Conservation (phyloP, 306 rosid species). For the Castanea crenata region DNA sequence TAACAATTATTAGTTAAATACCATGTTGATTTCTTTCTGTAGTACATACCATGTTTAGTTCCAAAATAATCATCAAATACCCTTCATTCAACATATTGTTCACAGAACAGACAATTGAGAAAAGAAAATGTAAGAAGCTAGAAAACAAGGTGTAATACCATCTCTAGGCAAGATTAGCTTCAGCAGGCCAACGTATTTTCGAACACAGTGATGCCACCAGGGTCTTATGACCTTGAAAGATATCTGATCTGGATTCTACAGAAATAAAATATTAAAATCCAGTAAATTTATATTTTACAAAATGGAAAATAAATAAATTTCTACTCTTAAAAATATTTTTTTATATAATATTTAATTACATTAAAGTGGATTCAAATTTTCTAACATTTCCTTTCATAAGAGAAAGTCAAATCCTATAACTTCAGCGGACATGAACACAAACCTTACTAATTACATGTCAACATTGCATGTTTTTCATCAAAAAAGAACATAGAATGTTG, state of each 20-base stretch:
- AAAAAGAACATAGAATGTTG: no score
- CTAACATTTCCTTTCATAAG: background rate
- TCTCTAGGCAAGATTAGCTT: conserved; percentile 84
- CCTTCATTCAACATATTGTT: background rate
- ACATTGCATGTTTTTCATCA: no score
- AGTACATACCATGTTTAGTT: background rate
- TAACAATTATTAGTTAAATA: background rate
- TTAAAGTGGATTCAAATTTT: background rate
- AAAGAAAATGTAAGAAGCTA: background rate
- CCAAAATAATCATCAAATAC: background rate
- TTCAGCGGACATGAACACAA: background rate
- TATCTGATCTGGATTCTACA: conserved; percentile 32
- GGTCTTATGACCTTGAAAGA: conserved; percentile 24
- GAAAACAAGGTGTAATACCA: conserved; percentile 50
- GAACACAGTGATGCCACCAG: conserved; percentile 45
- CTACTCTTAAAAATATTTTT: background rate
- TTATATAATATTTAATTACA: background rate
- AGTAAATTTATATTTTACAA: conserved; percentile 3
- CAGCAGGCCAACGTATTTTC: conserved; percentile 63
- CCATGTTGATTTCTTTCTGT: background rate
- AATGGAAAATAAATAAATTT: background rate
- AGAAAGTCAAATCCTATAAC: background rate
- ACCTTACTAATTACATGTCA: background rate
- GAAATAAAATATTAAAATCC: conserved; percentile 13
- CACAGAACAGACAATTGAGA: background rate